Conservation (phyloP, 2,329 filamentous ascomycete species). For the Talaromyces sp. region DNA sequence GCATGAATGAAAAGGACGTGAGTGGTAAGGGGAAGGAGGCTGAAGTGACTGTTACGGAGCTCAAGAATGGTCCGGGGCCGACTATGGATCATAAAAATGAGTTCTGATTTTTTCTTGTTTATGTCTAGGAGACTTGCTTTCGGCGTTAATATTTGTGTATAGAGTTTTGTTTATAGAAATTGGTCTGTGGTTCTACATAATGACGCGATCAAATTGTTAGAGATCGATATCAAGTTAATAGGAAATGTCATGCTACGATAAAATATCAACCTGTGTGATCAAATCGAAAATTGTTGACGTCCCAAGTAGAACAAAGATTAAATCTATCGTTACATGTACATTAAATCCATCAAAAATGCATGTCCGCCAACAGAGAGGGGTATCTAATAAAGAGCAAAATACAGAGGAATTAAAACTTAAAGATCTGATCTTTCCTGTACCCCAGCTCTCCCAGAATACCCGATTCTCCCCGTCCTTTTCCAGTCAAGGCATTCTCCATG, state of each 20-base stretch:
- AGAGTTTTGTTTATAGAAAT: neutral
- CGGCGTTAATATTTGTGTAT: neutral
- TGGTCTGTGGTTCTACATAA: neutral
- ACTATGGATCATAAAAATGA: slow-evolving; percentile 6
- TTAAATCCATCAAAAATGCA: neutral
- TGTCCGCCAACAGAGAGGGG: neutral
- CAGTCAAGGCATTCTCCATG: slow-evolving; percentile 54
- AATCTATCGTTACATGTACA: neutral
- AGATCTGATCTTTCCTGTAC: slow-evolving; percentile 55
- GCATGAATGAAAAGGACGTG: neutral
- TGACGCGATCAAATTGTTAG: neutral
- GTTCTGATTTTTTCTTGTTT: neutral
- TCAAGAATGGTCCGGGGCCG: neutral
- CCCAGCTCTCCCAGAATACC: slow-evolving; percentile 59
- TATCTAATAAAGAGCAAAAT: neutral
- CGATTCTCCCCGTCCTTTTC: slow-evolving; percentile 24
- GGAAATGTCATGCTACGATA: neutral
- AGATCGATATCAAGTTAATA: neutral
- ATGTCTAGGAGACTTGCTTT: neutral
- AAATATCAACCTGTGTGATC: neutral
- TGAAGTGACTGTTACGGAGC: neutral
- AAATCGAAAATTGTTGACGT: no score
- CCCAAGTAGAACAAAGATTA: neutral
- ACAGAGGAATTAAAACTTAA: slow-evolving; percentile 49
- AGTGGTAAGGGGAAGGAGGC: neutral